Conservation (phyloP, 768 basidiomycete genomes). For the Collybia mongolica region DNA sequence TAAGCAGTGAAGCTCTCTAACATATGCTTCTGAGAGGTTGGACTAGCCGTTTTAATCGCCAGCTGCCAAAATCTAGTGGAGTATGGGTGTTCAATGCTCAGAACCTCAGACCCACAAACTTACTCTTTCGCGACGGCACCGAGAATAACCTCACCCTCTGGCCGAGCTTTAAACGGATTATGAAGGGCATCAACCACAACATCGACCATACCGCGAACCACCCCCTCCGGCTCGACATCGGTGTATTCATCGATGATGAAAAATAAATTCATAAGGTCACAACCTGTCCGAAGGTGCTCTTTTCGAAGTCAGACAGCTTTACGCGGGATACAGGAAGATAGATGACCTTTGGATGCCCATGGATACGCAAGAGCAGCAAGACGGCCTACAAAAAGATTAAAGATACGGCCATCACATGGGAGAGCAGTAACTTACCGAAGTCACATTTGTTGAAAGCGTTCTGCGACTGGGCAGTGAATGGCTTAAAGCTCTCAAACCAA, state of each 20-base stretch:
- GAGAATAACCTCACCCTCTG: constrained; percentile 22
- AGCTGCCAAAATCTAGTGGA: constrained; percentile 27
- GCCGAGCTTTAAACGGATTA: constrained; percentile 25
- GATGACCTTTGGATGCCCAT: constrained; percentile 4
- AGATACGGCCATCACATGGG: background rate
- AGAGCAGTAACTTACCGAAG: constrained; percentile 9
- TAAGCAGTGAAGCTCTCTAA: constrained; percentile 27
- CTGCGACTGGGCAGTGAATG: constrained; percentile 13
- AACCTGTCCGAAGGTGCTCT: constrained; percentile 21
- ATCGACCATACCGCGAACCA: constrained; percentile 20
- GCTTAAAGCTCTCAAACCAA: constrained; percentile 14
- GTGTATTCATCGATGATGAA: constrained; percentile 30
- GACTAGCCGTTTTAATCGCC: constrained; percentile 13
- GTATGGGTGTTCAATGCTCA: too few relatives aligned
- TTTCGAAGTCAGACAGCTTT: background rate
- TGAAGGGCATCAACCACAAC: constrained; percentile 24
- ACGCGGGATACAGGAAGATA: background rate
- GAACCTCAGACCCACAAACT: constrained; percentile 4
- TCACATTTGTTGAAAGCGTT: constrained; percentile 19
- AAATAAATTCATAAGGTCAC: constrained; percentile 29
- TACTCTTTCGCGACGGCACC: constrained; percentile 30
- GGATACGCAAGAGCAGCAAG: constrained; percentile 13
- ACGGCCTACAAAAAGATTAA: constrained; percentile 1
- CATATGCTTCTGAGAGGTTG: constrained; percentile 20
- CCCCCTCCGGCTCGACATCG: constrained; percentile 16